Conservation (phyloP, 2,329 filamentous ascomycete genomes). For the Fusarium brachygibbosum region DNA sequence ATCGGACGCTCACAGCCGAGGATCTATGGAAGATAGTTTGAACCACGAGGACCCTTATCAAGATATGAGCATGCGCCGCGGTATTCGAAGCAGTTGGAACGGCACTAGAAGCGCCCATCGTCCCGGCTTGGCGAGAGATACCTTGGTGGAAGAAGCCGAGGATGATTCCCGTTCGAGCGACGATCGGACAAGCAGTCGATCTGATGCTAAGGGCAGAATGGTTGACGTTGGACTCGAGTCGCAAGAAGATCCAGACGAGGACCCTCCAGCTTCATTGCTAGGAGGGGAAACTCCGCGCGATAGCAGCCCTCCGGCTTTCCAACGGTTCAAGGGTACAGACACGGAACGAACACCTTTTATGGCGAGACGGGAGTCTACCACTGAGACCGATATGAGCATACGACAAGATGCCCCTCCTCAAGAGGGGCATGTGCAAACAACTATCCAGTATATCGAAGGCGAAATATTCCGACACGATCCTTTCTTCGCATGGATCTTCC, state of each 20-base stretch:
- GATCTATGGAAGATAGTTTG: slow-evolving; percentile 54
- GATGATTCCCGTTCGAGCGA: slow-evolving; percentile 57
- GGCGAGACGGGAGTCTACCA: slow-evolving; percentile 58
- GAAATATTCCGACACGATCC: slow-evolving; percentile 86
- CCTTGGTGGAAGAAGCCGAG: slow-evolving; percentile 59
- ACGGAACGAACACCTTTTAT: slow-evolving; percentile 57
- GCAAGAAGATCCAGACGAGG: slow-evolving; percentile 68
- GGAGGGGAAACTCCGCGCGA: slow-evolving; percentile 64
- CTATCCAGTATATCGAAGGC: slow-evolving; percentile 69
- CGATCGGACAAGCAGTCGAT: slow-evolving; percentile 50
- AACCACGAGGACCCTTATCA: slow-evolving; percentile 56
- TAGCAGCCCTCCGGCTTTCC: slow-evolving; percentile 71
- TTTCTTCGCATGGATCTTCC: slow-evolving; percentile 91
- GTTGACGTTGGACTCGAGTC: slow-evolving; percentile 89
- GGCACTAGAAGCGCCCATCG: slow-evolving; percentile 62
- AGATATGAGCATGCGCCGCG: slow-evolving; percentile 62
- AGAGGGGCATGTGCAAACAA: slow-evolving; percentile 54
- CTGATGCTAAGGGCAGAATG: slow-evolving; percentile 73
- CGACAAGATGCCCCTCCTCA: slow-evolving; percentile 55
- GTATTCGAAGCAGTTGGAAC: slow-evolving; percentile 76
- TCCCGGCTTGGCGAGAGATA: slow-evolving; percentile 47
- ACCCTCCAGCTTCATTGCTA: slow-evolving; percentile 72
- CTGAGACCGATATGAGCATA: slow-evolving; percentile 63
- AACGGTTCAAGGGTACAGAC: slow-evolving; percentile 64
- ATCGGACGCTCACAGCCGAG: slow-evolving; percentile 68